Evolutionary conservation across 345 rosid species (phyloP), one percentile per base, ranked within the genome.

Genomic region (Boechera stricta): DNA sequence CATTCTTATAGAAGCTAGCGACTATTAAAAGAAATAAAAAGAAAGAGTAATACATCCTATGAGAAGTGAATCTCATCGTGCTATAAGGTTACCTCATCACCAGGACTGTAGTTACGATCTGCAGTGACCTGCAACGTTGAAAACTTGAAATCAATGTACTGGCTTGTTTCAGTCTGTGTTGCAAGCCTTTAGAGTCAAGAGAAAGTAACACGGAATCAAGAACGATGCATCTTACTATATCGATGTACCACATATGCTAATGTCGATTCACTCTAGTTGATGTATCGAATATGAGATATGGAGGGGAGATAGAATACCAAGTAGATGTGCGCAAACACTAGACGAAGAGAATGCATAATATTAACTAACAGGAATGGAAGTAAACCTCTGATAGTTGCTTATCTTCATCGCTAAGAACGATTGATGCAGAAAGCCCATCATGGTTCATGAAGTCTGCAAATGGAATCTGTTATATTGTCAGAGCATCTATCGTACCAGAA

Each of bases 371-470:
- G 69, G 63, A 72, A 64, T 42, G 35, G 48, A 67, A 64, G 59
- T 26, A 68, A 66, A 91, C 98, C 97, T 91, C 94, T 11, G 94
- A 87, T 47, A 85, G 68, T 81, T 79, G 84, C 6, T 83, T 83
- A 48, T 84, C 84, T 60, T 94, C 97, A 68, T 94, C 88, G 76
- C 72, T 83, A 64, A 84, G 10, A 62, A 91, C 80, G 58, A 88
- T 61, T 78, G 96, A 88, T 77, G 91, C 63, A 65, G 97, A 86
- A 80, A 68, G 63, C 64, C 90, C 91, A 78, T 89, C 86, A 68
- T 94, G 97, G 80, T 94, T 94, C 80, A 89, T 44, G 78, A 91
- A 94, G 83, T 94, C 98, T 82, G 96, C 94, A 86, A 94, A 89
- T 5, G 97, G 98, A 76, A 94, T 87, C 97, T 91, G 85, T 38